A percentile compares a stretch with the other conserved stretches of the same genome.
phyloP scores from a whole-genome alignment of 2,329 filamentous ascomycete species.

The Diaporthe humulicola region DNA sequence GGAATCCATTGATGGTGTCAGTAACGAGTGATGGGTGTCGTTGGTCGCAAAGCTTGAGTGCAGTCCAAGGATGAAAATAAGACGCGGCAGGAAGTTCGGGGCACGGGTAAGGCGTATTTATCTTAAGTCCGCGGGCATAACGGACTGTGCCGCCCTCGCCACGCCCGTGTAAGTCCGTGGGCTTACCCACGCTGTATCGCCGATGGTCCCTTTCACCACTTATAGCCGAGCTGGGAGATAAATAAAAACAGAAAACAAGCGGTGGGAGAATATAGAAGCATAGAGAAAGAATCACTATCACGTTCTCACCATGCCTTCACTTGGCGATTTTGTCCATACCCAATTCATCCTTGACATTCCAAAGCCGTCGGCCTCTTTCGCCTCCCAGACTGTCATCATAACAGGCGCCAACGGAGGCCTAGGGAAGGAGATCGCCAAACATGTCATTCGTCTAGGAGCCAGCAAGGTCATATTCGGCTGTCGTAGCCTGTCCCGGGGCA shows the following conservation, averaged over 20 bases:
- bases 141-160: not conserved
- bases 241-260: not conserved
- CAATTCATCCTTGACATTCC: slow-evolving; percentile 40
- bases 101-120: not conserved
- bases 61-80: not conserved
- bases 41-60: not conserved
- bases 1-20: not conserved
- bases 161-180: slow-evolving; percentile 23
- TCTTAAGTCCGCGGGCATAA: slow-evolving; percentile 38
- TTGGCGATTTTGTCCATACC: slow-evolving; percentile 39
- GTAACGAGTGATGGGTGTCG: not conserved
- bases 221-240: not conserved
- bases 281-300: not conserved
- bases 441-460: slow-evolving; percentile 45
- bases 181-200: slow-evolving; percentile 7
- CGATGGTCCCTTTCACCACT: not conserved
- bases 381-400: slow-evolving; percentile 39
- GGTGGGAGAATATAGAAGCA: not conserved
- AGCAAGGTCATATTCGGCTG: slow-evolving; percentile 56
- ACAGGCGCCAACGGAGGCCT: slow-evolving; percentile 44
- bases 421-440: slow-evolving; percentile 43
- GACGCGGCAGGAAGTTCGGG: not conserved
- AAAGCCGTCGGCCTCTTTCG: slow-evolving; percentile 38
- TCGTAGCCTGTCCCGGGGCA: slow-evolving; percentile 47
- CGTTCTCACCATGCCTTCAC: slow-evolving; percentile 36